Evolutionary conservation across 805 yeast genomes (phyloP), one percentile per base, ranked within the genome.

Genomic region (Ascoidea asiatica): DNA sequence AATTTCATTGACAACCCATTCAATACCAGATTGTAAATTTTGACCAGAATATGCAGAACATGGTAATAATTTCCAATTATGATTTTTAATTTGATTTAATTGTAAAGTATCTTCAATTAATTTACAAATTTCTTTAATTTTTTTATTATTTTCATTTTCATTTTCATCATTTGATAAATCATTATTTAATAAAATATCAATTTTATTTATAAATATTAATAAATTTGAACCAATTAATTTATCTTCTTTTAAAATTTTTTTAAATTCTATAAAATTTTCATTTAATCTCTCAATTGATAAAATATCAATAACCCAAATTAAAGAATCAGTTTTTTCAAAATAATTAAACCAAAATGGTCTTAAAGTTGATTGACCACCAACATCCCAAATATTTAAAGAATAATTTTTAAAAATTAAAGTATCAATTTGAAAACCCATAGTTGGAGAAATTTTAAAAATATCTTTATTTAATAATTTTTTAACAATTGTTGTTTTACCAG

Each of bases 331-430:
- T 53, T 75, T 77, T 51, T 88, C 96, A 56, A 83, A 89, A 60
- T 90, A 89, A 62, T 89, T 90, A 53, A 84, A 78, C 97, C 97
- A 89, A 67, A 88, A 88, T 17, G 89, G 79, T 41, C 97, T 65
- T 38, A 89, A 65, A 1, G 90, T 73, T 40, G 71, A 63, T 59
- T 89, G 97, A 1, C 97, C 97, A 4, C 97, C 97, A 11, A 89
- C 78, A 56, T 86, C 95, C 97, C 95, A 82, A 23, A 81, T 57
- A 50, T 79, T 79, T 43, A 82, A 56, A 18, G 67, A 69, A 51
- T 60, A 70, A 3, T 64, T 69, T 1, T 59, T 48, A 49, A 66
- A 61, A 1, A 58, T 54, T 1, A 83, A 54, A 1, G 89, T 76
- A 42, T 75, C 71, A 50, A 89, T 90, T 53, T 77, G 81, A 61